These are phyloP conservation scores for Saturnispora zaruensis DNA, from an alignment of 805 yeast species.

Conservation along the genomic window DNA sequence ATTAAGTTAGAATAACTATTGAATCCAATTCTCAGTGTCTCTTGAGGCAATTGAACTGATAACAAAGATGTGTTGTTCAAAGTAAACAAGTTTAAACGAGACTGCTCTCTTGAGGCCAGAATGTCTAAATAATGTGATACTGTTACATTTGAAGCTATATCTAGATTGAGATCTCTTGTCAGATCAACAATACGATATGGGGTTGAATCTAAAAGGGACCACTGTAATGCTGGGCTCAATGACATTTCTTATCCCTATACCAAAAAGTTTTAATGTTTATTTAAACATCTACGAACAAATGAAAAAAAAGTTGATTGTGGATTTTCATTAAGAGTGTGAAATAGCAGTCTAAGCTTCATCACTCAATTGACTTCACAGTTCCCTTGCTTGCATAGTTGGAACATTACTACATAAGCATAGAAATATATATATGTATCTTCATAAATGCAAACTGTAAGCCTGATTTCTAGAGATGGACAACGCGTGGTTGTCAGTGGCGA, in stretches of 20 bases:
- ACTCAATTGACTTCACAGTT: neutral
- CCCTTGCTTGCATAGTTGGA: neutral
- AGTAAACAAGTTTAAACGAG: slow-evolving; percentile 30
- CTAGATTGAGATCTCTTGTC: slow-evolving; percentile 21
- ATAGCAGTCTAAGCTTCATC: neutral
- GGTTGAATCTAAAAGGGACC: slow-evolving; percentile 73
- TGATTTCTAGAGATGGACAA: slow-evolving; percentile 67
- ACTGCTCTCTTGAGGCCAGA: slow-evolving; percentile 26
- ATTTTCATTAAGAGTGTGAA: neutral
- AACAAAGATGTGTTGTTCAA: slow-evolving; percentile 24
- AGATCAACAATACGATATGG: slow-evolving; percentile 58
- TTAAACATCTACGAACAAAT: too few species aligned
- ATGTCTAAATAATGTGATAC: neutral
- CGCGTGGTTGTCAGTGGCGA: slow-evolving; percentile 55
- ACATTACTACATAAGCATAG: neutral
- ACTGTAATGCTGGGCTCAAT: slow-evolving; percentile 31
- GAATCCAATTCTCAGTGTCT: neutral
- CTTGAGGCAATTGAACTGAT: neutral
- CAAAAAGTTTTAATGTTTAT: neutral
- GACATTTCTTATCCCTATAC: neutral
- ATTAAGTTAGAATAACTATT: slow-evolving; percentile 28
- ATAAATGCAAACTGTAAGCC: slow-evolving; percentile 9
- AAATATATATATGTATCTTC: neutral
- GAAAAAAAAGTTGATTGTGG: neutral
- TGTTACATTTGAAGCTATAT: neutral